A percentile compares a stretch with the other conserved stretches of the same genome.
Conservation (phyloP, 192 early-diverging fungal genomes). For the Coemansia sp. region DNA sequence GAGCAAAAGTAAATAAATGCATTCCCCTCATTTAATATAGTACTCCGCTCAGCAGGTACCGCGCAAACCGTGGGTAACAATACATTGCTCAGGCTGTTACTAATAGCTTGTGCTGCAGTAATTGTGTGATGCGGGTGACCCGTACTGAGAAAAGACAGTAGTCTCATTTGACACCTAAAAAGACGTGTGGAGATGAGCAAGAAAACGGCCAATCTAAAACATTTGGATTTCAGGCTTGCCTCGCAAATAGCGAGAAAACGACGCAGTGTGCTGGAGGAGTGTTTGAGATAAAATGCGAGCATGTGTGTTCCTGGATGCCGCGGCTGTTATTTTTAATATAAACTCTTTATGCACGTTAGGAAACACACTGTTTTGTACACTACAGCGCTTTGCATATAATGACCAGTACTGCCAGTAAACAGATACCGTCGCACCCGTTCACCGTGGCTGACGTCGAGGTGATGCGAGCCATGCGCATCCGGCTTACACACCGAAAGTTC, state of each 20-base stretch:
- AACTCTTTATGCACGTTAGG: neutral
- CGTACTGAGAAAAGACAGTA: neutral
- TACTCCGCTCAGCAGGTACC: neutral
- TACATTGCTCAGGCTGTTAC: neutral
- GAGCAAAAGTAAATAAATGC: neutral
- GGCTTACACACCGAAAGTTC: conserved; percentile 43
- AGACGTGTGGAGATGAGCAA: neutral
- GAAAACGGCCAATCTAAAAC: neutral
- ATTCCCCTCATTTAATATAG: neutral
- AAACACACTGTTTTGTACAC: neutral
- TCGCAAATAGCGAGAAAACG: neutral
- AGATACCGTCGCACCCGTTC: conserved; percentile 39
- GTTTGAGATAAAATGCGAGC: neutral
- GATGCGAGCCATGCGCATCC: conserved; percentile 52
- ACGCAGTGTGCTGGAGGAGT: neutral
- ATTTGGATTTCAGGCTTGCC: neutral
- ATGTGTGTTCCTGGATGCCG: neutral
- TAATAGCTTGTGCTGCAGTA: neutral
- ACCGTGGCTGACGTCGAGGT: conserved; percentile 48
- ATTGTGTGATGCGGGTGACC: conserved; percentile 1
- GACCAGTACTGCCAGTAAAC: conserved; percentile 14
- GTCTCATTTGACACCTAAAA: neutral
- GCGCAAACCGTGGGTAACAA: neutral
- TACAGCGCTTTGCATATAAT: conserved; percentile 4
- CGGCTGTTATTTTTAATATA: neutral